These are phyloP conservation scores for Solanum hybrid DNA, from an alignment of 305 asterid genomes.

Conservation along the genomic window DNA sequence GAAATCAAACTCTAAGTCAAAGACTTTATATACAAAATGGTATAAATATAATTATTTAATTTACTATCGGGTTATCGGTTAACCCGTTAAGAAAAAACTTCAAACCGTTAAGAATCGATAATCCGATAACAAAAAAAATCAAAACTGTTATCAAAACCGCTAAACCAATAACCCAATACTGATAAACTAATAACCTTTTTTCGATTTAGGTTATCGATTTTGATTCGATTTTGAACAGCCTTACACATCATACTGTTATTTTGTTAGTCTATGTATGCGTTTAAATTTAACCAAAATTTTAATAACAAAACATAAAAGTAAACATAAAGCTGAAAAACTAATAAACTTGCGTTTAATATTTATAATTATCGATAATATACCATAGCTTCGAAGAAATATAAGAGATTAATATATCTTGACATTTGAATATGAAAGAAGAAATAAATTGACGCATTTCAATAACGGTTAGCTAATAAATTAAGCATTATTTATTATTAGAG, in stretches of 20 bases:
- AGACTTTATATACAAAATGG: no score
- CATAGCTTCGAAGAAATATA: not conserved
- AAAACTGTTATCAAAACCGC: no score
- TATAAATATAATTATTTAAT: no score
- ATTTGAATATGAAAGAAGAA: not conserved
- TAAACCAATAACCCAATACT: no score
- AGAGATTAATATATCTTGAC: not conserved
- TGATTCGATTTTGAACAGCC: no score
- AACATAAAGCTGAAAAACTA: not conserved
- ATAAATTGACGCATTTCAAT: not conserved
- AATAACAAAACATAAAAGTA: not conserved
- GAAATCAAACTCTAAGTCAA: no score
- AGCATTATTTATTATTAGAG: not conserved
- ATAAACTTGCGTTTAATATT: not conserved
- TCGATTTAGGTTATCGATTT: no score
- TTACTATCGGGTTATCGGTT: no score
- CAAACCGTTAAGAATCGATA: no score
- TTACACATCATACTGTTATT: not conserved
- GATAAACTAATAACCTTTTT: no score
- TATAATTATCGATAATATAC: not conserved
- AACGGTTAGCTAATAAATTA: not conserved
- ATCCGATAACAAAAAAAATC: no score
- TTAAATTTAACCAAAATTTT: not conserved
- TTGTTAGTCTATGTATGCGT: not conserved
- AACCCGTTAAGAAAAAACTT: no score